Evolutionary conservation across 306 rosid genomes (phyloP).

Genomic region (Glycine latifolia): DNA sequence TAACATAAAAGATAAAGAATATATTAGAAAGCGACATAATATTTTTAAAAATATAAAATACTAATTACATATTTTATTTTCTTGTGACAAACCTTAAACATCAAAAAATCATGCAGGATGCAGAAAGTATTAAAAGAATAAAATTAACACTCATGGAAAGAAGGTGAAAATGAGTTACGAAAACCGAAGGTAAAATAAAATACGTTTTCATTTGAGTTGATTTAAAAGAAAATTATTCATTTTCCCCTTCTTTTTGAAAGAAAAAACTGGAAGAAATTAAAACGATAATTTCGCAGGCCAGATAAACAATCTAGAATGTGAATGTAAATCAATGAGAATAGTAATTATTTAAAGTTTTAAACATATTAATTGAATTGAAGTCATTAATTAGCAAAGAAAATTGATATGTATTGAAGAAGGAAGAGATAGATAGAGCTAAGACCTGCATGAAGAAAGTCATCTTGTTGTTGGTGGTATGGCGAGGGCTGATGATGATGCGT

Average conservation of each 20-base stretch:
- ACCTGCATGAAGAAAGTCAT: constrained; percentile 72
- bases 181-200: background rate
- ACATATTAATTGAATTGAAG: too few species aligned
- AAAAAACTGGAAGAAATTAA: background rate
- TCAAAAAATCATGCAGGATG: background rate
- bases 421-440: background rate
- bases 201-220: too few species aligned
- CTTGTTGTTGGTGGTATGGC: constrained; percentile 70
- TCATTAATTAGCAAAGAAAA: too few species aligned
- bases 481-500: constrained; percentile 59
- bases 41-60: too few species aligned
- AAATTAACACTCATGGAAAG: background rate
- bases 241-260: background rate
- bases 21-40: too few species aligned
- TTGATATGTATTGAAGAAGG: background rate
- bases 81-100: too few species aligned
- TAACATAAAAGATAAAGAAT: too few species aligned
- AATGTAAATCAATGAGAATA: background rate
- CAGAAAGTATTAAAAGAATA: background rate
- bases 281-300: background rate
- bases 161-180: background rate
- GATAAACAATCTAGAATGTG: background rate
- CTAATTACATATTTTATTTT: too few species aligned
- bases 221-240: background rate
- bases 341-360: too few species aligned